Evolutionary conservation across 306 rosid species (phyloP).

Genomic region (Trifolium repens): DNA sequence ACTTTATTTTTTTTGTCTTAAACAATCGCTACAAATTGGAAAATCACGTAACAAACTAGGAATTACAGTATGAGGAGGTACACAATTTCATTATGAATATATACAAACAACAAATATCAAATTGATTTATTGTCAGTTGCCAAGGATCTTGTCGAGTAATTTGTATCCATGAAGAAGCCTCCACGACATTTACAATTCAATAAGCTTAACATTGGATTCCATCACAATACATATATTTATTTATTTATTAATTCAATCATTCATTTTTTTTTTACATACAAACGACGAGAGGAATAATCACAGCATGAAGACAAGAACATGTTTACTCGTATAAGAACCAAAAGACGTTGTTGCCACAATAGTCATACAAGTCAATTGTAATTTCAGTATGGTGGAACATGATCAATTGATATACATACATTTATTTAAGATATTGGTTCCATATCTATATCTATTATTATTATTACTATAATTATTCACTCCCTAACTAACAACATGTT

Average conservation of each 20-base stretch:
- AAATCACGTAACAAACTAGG: not conserved
- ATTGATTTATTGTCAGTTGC: constrained; percentile 34
- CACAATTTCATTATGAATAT: not conserved
- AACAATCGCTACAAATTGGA: no score
- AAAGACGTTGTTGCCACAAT: constrained; percentile 21
- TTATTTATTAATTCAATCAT: constrained; percentile 5
- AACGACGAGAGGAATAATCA: not conserved
- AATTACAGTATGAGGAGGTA: not conserved
- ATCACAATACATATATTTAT: constrained; percentile 2
- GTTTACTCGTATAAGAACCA: not conserved
- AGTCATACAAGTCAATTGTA: not conserved
- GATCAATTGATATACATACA: not conserved
- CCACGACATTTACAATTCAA: constrained; percentile 33
- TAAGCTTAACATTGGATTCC: constrained; percentile 46
- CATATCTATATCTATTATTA: not conserved
- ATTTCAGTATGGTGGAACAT: constrained; percentile 37
- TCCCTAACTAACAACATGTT: constrained; percentile 19
- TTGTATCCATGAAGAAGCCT: constrained; percentile 32
- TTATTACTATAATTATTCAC: not conserved
- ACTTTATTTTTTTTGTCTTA: no score
- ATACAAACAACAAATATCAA: constrained; percentile 11
- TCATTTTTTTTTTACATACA: constrained; percentile 14
- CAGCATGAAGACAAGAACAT: constrained; percentile 6
- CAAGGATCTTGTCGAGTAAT: constrained; percentile 43
- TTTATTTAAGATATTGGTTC: not conserved